These are phyloP conservation scores for Hymenoscyphus occultus DNA, from an alignment of 2,329 filamentous ascomycete species.

Conservation along the genomic window DNA sequence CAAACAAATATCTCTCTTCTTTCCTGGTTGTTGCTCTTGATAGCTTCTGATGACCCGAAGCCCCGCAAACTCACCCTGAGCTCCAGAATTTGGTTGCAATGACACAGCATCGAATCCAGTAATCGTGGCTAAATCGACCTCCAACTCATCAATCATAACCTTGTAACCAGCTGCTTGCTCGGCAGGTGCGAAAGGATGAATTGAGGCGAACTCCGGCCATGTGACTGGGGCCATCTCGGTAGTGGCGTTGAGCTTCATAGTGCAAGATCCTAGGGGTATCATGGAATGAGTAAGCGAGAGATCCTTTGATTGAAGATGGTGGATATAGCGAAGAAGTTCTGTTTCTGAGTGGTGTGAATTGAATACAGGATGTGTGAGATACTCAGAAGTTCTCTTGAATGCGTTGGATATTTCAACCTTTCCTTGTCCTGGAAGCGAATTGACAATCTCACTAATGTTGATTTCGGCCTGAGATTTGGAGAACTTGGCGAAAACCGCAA, in stretches of 20 bases:
- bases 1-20: constrained; percentile 84
- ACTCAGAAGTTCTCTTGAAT: constrained; percentile 70
- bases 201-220: constrained; percentile 68
- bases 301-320: constrained; percentile 91
- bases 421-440: constrained; percentile 41
- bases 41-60: constrained; percentile 85
- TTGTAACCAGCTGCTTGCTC: constrained; percentile 66
- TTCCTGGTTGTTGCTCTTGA: constrained; percentile 63
- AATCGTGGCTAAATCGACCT: constrained; percentile 72
- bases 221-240: constrained; percentile 89
- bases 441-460: constrained; percentile 42
- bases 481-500: constrained; percentile 51
- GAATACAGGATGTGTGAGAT: constrained; percentile 88
- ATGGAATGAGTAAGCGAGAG: constrained; percentile 93
- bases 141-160: constrained; percentile 68
- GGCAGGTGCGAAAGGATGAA: constrained; percentile 76
- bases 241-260: constrained; percentile 96
- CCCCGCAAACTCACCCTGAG: constrained; percentile 92
- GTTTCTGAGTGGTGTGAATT: constrained; percentile 95
- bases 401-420: constrained; percentile 48
- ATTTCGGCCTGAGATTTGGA: constrained; percentile 23
- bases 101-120: constrained; percentile 90
- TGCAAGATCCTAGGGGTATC: constrained; percentile 96
- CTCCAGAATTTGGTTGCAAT: constrained; percentile 91
- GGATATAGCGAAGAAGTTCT: constrained; percentile 88